Percentiles rank a stretch among this genome's conserved stretches.
These are phyloP conservation scores for Diaporthe vaccinii DNA, from an alignment of 2,329 filamentous ascomycete genomes.

Conservation along the genomic window DNA sequence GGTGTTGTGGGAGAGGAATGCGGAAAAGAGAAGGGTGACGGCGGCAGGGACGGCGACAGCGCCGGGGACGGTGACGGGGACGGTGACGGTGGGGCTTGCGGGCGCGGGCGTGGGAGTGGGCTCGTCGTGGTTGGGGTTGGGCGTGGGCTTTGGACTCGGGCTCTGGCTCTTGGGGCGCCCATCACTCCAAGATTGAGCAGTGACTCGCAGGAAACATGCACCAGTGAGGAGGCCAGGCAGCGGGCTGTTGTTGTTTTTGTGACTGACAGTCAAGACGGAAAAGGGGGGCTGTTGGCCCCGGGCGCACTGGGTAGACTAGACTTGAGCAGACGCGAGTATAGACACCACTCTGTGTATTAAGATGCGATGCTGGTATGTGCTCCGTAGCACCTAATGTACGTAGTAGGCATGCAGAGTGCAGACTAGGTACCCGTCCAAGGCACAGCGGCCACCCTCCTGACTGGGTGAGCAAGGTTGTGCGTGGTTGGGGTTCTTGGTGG, in stretches of 20 bases:
- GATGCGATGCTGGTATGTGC: constrained; percentile 31
- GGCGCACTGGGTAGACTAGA: constrained; percentile 21
- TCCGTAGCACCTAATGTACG: constrained; percentile 25
- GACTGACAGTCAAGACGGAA: background rate
- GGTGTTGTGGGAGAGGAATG: constrained; percentile 31
- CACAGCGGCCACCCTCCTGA: constrained; percentile 15
- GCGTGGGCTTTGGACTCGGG: constrained; percentile 17
- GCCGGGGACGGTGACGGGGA: constrained; percentile 42
- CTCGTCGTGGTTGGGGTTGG: constrained; percentile 16
- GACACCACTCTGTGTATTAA: constrained; percentile 23
- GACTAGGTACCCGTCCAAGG: constrained; percentile 14
- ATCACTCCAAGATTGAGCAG: constrained; percentile 41
- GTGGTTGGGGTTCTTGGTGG: constrained; percentile 26
- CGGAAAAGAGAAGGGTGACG: constrained; percentile 24
- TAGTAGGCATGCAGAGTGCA: constrained; percentile 13
- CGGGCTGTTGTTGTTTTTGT: constrained; percentile 14
- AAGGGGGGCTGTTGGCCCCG: constrained; percentile 35
- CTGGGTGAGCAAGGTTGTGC: constrained; percentile 25
- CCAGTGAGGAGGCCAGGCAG: constrained; percentile 26
- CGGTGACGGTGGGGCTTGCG: constrained; percentile 42
- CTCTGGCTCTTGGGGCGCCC: constrained; percentile 38
- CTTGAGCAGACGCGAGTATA: constrained; percentile 25
- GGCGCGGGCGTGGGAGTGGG: constrained; percentile 43
- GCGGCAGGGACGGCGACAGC: background rate
- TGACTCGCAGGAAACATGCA: constrained; percentile 39